A percentile compares a stretch with the other conserved stretches of the same genome.
Evolutionary conservation across 805 yeast genomes (phyloP).

Genomic region (Candida sphagnicola): DNA sequence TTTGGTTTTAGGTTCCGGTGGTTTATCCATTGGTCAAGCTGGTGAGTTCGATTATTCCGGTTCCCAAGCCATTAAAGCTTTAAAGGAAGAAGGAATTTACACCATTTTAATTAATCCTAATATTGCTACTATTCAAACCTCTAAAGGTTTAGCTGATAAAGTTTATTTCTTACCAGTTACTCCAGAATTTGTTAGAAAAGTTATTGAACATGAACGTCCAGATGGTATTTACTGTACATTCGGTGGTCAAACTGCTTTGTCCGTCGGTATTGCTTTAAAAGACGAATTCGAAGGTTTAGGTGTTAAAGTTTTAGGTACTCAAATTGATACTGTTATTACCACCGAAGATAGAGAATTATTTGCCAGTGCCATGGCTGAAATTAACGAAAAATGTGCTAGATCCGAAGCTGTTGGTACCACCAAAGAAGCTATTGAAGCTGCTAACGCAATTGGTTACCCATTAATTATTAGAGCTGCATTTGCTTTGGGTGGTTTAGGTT

Average conservation of each 20-base stretch:
- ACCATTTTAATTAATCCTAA: conserved; percentile 95
- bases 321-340: conserved; percentile 90
- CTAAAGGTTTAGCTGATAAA: conserved; percentile 96
- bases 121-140: conserved; percentile 97
- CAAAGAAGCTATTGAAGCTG: conserved; percentile 82
- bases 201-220: conserved; percentile 90
- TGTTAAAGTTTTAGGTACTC: conserved; percentile 95
- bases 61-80: conserved; percentile 97
- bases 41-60: conserved; percentile 99
- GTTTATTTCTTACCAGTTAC: conserved; percentile 98
- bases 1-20: conserved; percentile 95
- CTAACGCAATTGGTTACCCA: conserved; percentile 85
- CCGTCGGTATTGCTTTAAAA: conserved; percentile 92
- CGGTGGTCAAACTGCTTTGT: conserved; percentile 98
- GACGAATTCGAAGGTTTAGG: conserved; percentile 92
- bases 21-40: conserved; percentile 97
- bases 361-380: conserved; percentile 91
- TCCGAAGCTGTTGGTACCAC: conserved; percentile 80
- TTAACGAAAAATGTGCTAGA: conserved; percentile 91
- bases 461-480: conserved; percentile 96
- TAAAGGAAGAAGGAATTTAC: conserved; percentile 96
- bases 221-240: conserved; percentile 96
- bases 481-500: conserved; percentile 97
- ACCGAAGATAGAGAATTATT: conserved; percentile 98
- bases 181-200: conserved; percentile 93